These are phyloP conservation scores for Coleophoma crateriformis DNA, from an alignment of 2,329 filamentous ascomycete genomes.

Conservation along the genomic window DNA sequence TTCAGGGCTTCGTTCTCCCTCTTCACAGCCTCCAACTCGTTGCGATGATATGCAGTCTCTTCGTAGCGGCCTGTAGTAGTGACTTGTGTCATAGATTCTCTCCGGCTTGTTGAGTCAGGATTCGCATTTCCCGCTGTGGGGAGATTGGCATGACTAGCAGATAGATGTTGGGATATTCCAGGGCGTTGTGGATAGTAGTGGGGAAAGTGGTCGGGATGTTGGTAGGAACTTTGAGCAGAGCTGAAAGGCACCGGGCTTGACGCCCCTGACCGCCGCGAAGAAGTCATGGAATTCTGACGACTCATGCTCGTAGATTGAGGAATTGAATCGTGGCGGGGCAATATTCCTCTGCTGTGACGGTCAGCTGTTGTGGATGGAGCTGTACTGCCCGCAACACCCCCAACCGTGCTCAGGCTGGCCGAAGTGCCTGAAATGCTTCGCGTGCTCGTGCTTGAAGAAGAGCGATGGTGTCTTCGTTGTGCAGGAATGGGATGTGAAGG, in stretches of 20 bases:
- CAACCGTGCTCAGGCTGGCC: slow-evolving; percentile 27
- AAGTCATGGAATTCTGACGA: slow-evolving; percentile 25
- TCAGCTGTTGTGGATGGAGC: slow-evolving; percentile 32
- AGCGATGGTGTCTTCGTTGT: slow-evolving; percentile 48
- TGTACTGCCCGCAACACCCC: slow-evolving; percentile 39
- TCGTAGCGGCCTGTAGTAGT: slow-evolving; percentile 56
- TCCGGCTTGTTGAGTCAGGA: slow-evolving; percentile 1
- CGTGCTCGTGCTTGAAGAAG: slow-evolving; percentile 44
- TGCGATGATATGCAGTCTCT: slow-evolving; percentile 53
- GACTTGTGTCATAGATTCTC: slow-evolving; percentile 34
- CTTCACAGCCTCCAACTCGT: slow-evolving; percentile 56
- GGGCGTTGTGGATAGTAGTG: slow-evolving; percentile 22
- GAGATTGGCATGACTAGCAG: slow-evolving; percentile 8
- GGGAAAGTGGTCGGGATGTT: slow-evolving; percentile 22
- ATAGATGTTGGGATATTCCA: slow-evolving; percentile 14
- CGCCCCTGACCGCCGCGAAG: slow-evolving; percentile 21
- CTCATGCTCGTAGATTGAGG: slow-evolving; percentile 19
- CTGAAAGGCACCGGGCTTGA: slow-evolving; percentile 19
- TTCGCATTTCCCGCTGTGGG: neutral
- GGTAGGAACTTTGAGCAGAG: slow-evolving; percentile 17
- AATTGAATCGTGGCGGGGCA: slow-evolving; percentile 17
- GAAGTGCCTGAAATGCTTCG: slow-evolving; percentile 44
- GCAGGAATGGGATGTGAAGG: slow-evolving; percentile 52
- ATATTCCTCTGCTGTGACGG: slow-evolving; percentile 12
- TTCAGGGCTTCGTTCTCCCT: slow-evolving; percentile 59